These are phyloP conservation scores for Trypanosoma mega DNA, from an alignment of 208 protist species.

Conservation along the genomic window DNA sequence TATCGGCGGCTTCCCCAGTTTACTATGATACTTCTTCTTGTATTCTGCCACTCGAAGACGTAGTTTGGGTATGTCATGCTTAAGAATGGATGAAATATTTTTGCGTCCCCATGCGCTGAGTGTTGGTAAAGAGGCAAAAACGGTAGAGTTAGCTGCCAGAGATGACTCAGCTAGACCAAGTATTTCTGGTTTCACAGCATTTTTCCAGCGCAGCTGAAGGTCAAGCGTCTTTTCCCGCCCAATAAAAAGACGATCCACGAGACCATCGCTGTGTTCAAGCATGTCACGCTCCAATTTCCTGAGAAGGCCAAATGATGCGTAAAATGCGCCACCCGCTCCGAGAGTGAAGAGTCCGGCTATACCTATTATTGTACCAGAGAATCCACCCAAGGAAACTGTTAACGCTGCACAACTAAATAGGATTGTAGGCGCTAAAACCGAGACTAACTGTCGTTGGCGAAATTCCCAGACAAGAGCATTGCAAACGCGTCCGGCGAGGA, in stretches of 20 bases:
- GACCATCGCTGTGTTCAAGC: constrained; percentile 32
- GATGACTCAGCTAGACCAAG: constrained; percentile 24
- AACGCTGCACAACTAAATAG: constrained; percentile 19
- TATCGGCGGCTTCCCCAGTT: neutral
- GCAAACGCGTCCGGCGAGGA: constrained; percentile 49
- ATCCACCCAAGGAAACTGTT: constrained; percentile 21
- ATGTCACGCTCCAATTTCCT: constrained; percentile 30
- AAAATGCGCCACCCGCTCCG: constrained; percentile 13
- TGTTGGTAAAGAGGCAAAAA: constrained; percentile 38
- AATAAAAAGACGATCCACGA: constrained; percentile 43
- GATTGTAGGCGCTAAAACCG: constrained; percentile 14
- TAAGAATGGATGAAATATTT: constrained; percentile 32
- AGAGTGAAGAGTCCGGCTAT: constrained; percentile 18
- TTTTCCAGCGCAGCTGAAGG: constrained; percentile 52
- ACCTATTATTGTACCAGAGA: constrained; percentile 23
- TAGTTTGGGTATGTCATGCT: constrained; percentile 43
- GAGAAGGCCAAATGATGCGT: constrained; percentile 19
- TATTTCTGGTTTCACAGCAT: constrained; percentile 55
- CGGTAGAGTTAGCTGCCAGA: constrained; percentile 19
- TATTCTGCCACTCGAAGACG: constrained; percentile 41
- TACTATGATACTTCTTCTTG: constrained; percentile 25
- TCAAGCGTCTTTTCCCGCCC: constrained; percentile 43
- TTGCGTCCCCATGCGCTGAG: constrained; percentile 36
- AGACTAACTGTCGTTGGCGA: constrained; percentile 26
- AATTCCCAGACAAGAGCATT: constrained; percentile 46